Evolutionary conservation across 768 basidiomycete species (phyloP), one percentile per base, ranked within the genome.

Genomic region (Hebeloma cylindrosporum): DNA sequence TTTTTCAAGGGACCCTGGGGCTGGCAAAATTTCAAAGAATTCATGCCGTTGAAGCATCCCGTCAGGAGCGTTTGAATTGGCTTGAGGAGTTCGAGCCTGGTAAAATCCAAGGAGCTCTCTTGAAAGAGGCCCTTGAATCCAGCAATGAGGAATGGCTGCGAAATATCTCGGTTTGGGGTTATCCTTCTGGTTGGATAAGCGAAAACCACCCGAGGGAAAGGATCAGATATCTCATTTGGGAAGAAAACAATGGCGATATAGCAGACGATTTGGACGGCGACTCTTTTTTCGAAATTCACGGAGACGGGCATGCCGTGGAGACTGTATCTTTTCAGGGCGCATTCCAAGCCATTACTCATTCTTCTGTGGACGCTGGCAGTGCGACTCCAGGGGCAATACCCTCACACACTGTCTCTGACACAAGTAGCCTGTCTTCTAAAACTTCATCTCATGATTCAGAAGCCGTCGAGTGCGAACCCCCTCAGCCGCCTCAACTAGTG

Each of bases 101-200:
- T 20, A 61, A 73, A 54, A 74, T 88, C 49, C 66, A 60, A 25
- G 74, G 77, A 7, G 50, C 63, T 18, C 56, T 73, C 10, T 60
- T 87, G 8, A 70, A 71, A 35, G 75, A 80, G 7, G 85, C 85
- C 0, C 65, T 88, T 21, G 77, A 71, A 11, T 50, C 58, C 29
- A 51, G 54, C 28, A 60, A 67, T 2, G 72, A 69, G 4, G 69
- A 74, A 23, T 85, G 83, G 81, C 69, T 88, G 30, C 68, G 58
- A 32, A 79, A 80, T 34, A 88, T 90, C 60, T 69, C 79, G 20
- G 53, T 67, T 28, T 88, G 85, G 85, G 88, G 88, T 0, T 90
- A 88, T 57, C 88, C 88, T n/a, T 74, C 71, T 10, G 88, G 88
- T 0, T 90, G 85, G 84, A 58, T 74, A 16, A 61, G 68, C 36